phyloP scores from a whole-genome alignment of 768 basidiomycete genomes.

The Russula earlei region DNA sequence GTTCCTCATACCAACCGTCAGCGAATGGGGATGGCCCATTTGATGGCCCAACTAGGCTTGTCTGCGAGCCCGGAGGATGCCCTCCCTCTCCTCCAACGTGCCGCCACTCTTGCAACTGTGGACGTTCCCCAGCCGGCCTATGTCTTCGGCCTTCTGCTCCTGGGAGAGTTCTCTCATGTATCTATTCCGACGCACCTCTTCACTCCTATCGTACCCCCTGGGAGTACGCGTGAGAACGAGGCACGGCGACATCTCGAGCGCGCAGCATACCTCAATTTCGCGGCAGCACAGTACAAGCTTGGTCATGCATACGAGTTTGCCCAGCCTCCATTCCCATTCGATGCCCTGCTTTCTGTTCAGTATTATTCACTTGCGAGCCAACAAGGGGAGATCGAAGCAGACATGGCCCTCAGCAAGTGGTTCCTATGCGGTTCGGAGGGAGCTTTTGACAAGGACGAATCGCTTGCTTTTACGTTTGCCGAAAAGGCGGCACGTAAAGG shows the following conservation, averaged over 20 bases:
- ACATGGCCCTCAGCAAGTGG: slow-evolving; percentile 97
- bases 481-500: slow-evolving; percentile 74
- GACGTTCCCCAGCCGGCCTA: slow-evolving; percentile 85
- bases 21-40: slow-evolving; percentile 89
- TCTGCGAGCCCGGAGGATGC: slow-evolving; percentile 44
- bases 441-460: slow-evolving; percentile 80
- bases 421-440: slow-evolving; percentile 81
- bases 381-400: slow-evolving; percentile 83
- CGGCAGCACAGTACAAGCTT: slow-evolving; percentile 86
- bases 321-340: slow-evolving; percentile 73
- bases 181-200: slow-evolving; percentile 44
- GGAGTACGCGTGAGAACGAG: slow-evolving; percentile 41
- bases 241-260: slow-evolving; percentile 73
- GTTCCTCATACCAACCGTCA: slow-evolving; percentile 25
- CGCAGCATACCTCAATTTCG: slow-evolving; percentile 76
- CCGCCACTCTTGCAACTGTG: slow-evolving; percentile 64
- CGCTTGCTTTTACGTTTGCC: slow-evolving; percentile 79
- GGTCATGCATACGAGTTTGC: slow-evolving; percentile 93
- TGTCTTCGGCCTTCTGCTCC: slow-evolving; percentile 78
- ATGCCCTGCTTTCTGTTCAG: slow-evolving; percentile 82
- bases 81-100: slow-evolving; percentile 62
- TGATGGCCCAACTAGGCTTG: slow-evolving; percentile 78
- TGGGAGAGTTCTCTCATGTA: slow-evolving; percentile 71
- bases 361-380: slow-evolving; percentile 81
- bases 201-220: slow-evolving; percentile 43